Percentiles rank a stretch among this genome's conserved stretches.
phyloP scores from a whole-genome alignment of 495 filamentous ascomycete genomes.

The Cladorrhinum samala region DNA sequence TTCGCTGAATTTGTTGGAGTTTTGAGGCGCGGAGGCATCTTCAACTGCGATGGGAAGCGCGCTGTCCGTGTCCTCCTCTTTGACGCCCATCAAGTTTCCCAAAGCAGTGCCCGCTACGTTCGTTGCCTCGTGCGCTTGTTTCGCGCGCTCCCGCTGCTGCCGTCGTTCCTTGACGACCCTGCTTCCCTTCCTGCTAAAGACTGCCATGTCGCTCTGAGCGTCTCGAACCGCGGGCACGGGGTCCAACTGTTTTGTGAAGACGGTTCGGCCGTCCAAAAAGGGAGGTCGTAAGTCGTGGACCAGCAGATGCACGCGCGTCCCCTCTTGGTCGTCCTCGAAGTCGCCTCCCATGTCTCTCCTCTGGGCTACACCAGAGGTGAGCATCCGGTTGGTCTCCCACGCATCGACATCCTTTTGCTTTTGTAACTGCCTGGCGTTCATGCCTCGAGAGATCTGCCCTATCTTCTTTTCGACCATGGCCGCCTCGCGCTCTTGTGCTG shows the following conservation, averaged over 20 bases:
- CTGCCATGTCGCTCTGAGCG: slow-evolving; percentile 97
- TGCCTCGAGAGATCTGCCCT: slow-evolving; percentile 46
- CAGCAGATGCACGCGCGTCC: slow-evolving; percentile 80
- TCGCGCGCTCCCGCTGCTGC: slow-evolving; percentile 88
- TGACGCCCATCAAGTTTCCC: slow-evolving; percentile 90
- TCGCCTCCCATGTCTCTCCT: slow-evolving; percentile 71
- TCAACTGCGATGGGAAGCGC: slow-evolving; percentile 71
- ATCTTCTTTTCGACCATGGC: slow-evolving; percentile 69
- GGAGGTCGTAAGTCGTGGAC: slow-evolving; percentile 93
- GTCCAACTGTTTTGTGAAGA: slow-evolving; percentile 97
- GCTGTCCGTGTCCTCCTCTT: slow-evolving; percentile 90
- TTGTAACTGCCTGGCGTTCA: slow-evolving; percentile 67
- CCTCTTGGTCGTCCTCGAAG: slow-evolving; percentile 88
- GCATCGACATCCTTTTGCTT: slow-evolving; percentile 93
- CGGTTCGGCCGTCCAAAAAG: slow-evolving; percentile 87
- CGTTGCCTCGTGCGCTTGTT: slow-evolving; percentile 92
- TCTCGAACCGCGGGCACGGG: slow-evolving; percentile 90
- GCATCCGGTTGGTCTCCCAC: slow-evolving; percentile 98
- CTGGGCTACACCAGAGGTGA: slow-evolving; percentile 92
- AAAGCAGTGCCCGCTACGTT: slow-evolving; percentile 87
- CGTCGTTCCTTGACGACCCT: slow-evolving; percentile 84
- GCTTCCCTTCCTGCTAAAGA: slow-evolving; percentile 95
- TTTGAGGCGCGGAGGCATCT: slow-evolving; percentile 45
- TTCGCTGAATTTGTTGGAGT: slow-evolving; percentile 77
- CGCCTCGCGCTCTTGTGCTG: slow-evolving; percentile 61